Evolutionary conservation across 2,329 filamentous ascomycete species (phyloP).

Genomic region (Clonostachys sp.): DNA sequence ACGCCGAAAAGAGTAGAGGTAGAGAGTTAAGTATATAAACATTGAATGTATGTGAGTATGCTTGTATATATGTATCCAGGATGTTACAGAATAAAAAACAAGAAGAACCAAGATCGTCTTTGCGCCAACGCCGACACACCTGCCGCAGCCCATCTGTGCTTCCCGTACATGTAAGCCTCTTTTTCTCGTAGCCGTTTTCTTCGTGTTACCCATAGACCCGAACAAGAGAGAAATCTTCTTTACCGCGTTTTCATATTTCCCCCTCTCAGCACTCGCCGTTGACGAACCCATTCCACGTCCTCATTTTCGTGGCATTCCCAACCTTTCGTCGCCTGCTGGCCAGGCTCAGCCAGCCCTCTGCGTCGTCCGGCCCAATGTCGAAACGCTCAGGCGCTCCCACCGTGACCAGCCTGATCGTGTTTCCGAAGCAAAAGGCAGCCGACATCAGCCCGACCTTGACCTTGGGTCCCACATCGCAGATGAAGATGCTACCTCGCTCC

Average conservation of each 20-base stretch:
- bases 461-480: conserved; percentile 62
- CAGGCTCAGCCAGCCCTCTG: conserved; percentile 20
- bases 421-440: conserved; percentile 67
- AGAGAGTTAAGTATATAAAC: not conserved
- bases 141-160: no score
- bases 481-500: conserved; percentile 49
- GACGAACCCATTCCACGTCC: not conserved
- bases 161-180: no score
- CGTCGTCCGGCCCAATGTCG: conserved; percentile 31
- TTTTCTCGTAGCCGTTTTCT: no score
- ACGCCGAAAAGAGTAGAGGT: no score
- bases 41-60: not conserved
- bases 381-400: conserved; percentile 60
- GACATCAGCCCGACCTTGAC: conserved; percentile 57
- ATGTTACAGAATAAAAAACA: not conserved
- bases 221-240: no score
- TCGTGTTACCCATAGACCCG: no score
- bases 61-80: not conserved
- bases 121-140: no score
- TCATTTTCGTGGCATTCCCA: conserved; percentile 5
- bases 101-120: not conserved
- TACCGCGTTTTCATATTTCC: no score
- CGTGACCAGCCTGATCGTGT: conserved; percentile 66
- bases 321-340: conserved; percentile 31
- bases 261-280: no score